Percentiles rank a stretch among this genome's conserved stretches.
phyloP scores from a whole-genome alignment of 2,329 filamentous ascomycete species.

The Diplodia scrobiculata region DNA sequence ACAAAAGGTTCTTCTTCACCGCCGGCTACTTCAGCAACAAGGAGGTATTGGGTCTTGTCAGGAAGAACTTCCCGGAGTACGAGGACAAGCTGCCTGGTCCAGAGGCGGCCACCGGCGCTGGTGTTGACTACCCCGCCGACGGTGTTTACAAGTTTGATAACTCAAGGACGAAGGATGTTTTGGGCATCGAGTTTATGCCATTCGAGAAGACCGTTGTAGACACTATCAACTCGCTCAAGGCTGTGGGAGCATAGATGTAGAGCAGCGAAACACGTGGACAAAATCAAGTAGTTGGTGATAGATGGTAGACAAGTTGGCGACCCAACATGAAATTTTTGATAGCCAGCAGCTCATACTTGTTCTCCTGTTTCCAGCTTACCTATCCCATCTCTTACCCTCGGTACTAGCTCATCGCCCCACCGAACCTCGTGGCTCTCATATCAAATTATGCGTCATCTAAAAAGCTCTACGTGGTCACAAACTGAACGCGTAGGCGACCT shows the following conservation, averaged over 20 bases:
- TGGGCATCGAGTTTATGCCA: slow-evolving; percentile 62
- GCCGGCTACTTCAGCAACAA: slow-evolving; percentile 64
- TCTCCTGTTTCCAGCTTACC: not conserved
- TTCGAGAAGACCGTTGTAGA: slow-evolving; percentile 64
- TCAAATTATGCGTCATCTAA: not conserved
- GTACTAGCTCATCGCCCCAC: not conserved
- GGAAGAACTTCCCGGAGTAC: slow-evolving; percentile 58
- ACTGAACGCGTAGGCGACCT: not conserved
- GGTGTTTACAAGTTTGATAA: slow-evolving; percentile 62
- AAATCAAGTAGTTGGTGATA: not conserved
- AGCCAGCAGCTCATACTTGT: not conserved
- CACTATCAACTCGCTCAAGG: slow-evolving; percentile 64
- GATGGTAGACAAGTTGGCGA: not conserved
- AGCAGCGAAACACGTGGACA: not conserved
- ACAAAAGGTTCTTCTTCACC: slow-evolving; percentile 66
- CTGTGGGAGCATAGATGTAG: slow-evolving; percentile 44
- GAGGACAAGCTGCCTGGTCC: slow-evolving; percentile 52
- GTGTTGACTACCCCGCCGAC: slow-evolving; percentile 50
- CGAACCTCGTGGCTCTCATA: not conserved
- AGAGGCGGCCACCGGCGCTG: not conserved
- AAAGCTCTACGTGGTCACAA: not conserved
- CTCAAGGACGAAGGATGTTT: slow-evolving; percentile 54
- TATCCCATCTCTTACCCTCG: not conserved
- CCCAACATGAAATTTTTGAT: not conserved
- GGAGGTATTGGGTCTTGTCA: slow-evolving; percentile 59